These are phyloP conservation scores for Fomitopsis pinicola DNA, from an alignment of 1,284 basidiomycete species.

Conservation along the genomic window DNA sequence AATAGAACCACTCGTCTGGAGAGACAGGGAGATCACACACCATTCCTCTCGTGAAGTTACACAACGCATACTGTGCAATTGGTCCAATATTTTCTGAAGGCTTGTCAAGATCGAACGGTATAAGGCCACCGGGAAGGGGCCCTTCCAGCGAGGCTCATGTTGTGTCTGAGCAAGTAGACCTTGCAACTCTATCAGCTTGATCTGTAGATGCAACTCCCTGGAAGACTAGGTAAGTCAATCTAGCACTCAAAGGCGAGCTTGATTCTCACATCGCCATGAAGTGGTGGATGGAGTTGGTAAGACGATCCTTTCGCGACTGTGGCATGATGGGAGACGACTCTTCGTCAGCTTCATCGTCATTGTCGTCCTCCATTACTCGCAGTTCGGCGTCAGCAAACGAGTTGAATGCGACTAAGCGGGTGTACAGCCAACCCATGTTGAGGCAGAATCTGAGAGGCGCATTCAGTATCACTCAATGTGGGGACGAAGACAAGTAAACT, in stretches of 20 bases:
- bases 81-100: conserved; percentile 86
- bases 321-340: conserved; percentile 37
- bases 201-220: conserved; percentile 93
- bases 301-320: conserved; percentile 32
- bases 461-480: neutral
- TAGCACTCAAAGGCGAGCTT: neutral
- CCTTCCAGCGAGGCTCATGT: conserved; percentile 93
- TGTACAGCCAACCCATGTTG: conserved; percentile 83
- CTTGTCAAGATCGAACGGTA: conserved; percentile 85
- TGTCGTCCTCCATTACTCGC: conserved; percentile 18
- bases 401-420: conserved; percentile 73
- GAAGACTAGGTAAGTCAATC: neutral
- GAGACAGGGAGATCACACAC: conserved; percentile 39
- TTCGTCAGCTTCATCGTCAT: conserved; percentile 24
- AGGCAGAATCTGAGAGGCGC: conserved; percentile 60
- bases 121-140: conserved; percentile 79
- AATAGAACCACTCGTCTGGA: conserved; percentile 4
- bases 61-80: conserved; percentile 91
- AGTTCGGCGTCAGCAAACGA: conserved; percentile 40
- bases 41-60: conserved; percentile 93
- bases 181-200: conserved; percentile 82
- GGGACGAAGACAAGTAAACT: conserved; percentile 24
- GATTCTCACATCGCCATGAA: conserved; percentile 84
- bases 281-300: conserved; percentile 68
- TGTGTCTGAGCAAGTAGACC: conserved; percentile 82